phyloP scores from a whole-genome alignment of 176 grass and related monocot species.

The Oryza australiensis region DNA sequence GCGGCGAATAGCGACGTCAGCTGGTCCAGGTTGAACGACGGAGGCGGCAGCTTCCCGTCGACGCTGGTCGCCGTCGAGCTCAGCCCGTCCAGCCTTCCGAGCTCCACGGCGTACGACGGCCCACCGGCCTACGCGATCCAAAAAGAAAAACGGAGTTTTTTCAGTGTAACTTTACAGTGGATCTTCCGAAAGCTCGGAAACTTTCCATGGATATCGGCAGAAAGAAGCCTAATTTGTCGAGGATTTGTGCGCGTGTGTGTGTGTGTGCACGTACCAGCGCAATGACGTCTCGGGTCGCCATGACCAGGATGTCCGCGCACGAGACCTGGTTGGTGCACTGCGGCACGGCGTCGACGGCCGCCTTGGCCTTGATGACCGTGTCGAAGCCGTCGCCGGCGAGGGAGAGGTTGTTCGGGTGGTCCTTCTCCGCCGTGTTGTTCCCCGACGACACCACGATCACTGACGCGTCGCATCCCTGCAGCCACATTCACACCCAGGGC shows the following conservation, averaged over 20 bases:
- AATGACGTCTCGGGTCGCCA: conserved; percentile 83
- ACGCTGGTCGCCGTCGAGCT: conserved; percentile 64
- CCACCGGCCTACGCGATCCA: conserved; percentile 52
- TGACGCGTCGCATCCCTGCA: conserved; percentile 87
- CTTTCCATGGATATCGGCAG: conserved; percentile 16
- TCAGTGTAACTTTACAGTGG: background rate
- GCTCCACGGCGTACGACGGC: conserved; percentile 73
- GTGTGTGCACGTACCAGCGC: conserved; percentile 45
- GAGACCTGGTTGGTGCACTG: conserved; percentile 77
- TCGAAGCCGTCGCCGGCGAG: conserved; percentile 97
- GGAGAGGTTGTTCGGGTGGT: conserved; percentile 70
- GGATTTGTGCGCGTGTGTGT: background rate
- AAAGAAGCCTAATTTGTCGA: background rate
- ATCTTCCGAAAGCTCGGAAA: background rate
- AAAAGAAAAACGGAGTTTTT: background rate
- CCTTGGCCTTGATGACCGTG: conserved; percentile 87
- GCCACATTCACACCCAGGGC: background rate
- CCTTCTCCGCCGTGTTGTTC: conserved; percentile 94
- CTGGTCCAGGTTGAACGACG: conserved; percentile 67
- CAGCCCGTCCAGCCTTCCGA: conserved; percentile 85
- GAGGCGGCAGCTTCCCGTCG: conserved; percentile 72
- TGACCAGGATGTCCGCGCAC: conserved; percentile 86
- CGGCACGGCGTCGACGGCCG: conserved; percentile 70
- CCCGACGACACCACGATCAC: conserved; percentile 67
- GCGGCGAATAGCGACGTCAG: conserved; percentile 66